Evolutionary conservation across 2,329 filamentous ascomycete species (phyloP), one percentile per base, ranked within the genome.

Genomic region (Claviceps purpurea): DNA sequence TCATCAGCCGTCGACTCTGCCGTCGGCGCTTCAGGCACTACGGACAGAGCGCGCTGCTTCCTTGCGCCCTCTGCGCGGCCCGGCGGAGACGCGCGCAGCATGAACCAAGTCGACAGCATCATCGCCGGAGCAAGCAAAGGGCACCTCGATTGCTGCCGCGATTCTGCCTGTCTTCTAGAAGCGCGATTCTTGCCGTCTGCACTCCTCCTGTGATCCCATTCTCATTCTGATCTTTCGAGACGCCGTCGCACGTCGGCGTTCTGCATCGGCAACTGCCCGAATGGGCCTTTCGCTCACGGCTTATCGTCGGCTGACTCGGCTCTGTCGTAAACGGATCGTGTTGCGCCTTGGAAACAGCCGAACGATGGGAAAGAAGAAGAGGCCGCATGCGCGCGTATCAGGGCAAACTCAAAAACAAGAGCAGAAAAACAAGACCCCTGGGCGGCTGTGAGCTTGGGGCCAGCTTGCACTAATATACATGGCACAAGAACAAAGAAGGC

Each of bases 1-100:
- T 20, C 50, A 34, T 30, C 39, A 3, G 47, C 47, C 34, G 42
- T 38, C 7, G 48, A 45, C 47, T 22, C 30, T 6, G 47, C n/a
- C 47, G 42, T 24, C 4, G 48, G 43, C 42, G 43, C 39, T 38
- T 53, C 52, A 6, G 26, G 38, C 41, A 53, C 48, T 7, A 49
- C 49, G 34, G 44, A 50, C 30, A 53, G 24, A 30, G 13, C 40
- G 10, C 52, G 49, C 3, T 18, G 43, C 22, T 40, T 43, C 18
- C 52, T 41, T 1, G n/a, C 4, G 8, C 30, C 30, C 30, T 34
- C 30, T 34, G 30, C 30, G 30, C 30, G 30, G 3, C 30, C 10
- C 30, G 44, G 47, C 26, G 52, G 20, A 38, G n/a, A 39, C 26
- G 44, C 43, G 44, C n/a, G 43, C 43, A 48, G 38, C 10, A 6